Base-by-base conservation (phyloP, 176 grass and related monocot genomes). In the Avena sativa region DNA sequence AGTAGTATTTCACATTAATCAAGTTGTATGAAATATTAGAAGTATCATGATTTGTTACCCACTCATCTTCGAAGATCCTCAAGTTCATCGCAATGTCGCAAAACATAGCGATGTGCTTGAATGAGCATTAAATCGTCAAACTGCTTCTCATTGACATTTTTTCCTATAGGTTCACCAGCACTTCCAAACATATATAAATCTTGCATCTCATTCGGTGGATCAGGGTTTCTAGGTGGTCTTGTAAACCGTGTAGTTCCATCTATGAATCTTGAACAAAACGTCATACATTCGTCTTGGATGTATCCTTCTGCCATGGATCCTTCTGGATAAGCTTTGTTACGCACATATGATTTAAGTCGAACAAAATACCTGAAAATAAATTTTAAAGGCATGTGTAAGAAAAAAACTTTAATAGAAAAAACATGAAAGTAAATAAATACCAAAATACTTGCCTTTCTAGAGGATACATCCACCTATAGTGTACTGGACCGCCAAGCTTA, bases 391-490 rank as follows among this genome's bases (percentile, higher is more conserved):
- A 58, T 32, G 26, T 66, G 26, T 66, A 32, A 66, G 26, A 64
- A 4, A 64, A 13, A 60, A 32, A 30, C 32, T 30, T 14, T 30
- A 65, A 65, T 25, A 6, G 5, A 65, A 12, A 26, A 65, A 30
- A 32, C 40, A 40, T 70, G 9, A n/a, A 44, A 71, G 19, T n/a
- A 43, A 46, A 4, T 12, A 21, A 72, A n/a, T 65, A 65, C 12
- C 11, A 32, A 14, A 65, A 30, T 65, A 65, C 62, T 65, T 65
- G 62, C 74, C 84, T 86, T 16, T 86, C 84, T 6, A 87, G n/a
- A 55, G 89, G 73, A 21, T 79, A 91, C 89, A 91, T 91, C 89
- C 85, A 87, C 0, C 50, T 12, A 26, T 86, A 87, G 28, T 91
- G 73, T 2, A 84, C 56, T 6, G 51, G 85, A 8, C 72, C 40